These are phyloP conservation scores for Tolypocladium tundrense DNA, from an alignment of 2,329 filamentous ascomycete genomes.

Conservation along the genomic window DNA sequence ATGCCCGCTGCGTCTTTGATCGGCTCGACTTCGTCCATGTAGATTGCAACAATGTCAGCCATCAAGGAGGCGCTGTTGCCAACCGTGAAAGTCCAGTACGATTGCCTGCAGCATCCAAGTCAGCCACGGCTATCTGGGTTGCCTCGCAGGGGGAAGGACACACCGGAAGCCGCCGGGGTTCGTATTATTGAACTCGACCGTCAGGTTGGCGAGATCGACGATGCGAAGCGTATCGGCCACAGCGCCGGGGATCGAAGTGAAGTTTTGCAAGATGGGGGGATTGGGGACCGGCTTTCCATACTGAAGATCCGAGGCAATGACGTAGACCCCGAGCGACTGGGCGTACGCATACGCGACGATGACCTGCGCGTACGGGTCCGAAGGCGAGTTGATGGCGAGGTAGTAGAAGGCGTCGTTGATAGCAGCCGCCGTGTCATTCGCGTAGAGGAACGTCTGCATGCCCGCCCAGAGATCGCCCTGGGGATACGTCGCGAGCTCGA, in stretches of 20 bases:
- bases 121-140: background rate
- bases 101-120: conserved; percentile 7
- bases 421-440: conserved; percentile 10
- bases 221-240: conserved; percentile 9
- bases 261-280: conserved; percentile 10
- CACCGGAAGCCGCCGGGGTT: conserved; percentile 14
- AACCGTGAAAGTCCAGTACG: conserved; percentile 12
- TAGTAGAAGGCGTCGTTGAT: conserved; percentile 12
- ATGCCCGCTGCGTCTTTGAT: conserved; percentile 12
- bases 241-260: conserved; percentile 9
- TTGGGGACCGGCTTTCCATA: conserved; percentile 8
- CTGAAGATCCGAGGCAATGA: conserved; percentile 10
- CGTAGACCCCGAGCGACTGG: conserved; percentile 4
- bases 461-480: conserved; percentile 29
- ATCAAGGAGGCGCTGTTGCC: conserved; percentile 9
- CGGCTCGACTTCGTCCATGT: conserved; percentile 10
- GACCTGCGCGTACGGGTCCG: conserved; percentile 11
- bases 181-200: conserved; percentile 10
- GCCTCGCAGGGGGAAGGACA: background rate
- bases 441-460: conserved; percentile 17
- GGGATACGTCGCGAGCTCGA: conserved; percentile 29
- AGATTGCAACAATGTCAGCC: conserved; percentile 11
- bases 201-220: conserved; percentile 9
- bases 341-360: conserved; percentile 13
- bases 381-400: conserved; percentile 9